These are phyloP conservation scores for Lagenidium giganteum DNA, from an alignment of 352 stramenopile genomes.

Conservation along the genomic window DNA sequence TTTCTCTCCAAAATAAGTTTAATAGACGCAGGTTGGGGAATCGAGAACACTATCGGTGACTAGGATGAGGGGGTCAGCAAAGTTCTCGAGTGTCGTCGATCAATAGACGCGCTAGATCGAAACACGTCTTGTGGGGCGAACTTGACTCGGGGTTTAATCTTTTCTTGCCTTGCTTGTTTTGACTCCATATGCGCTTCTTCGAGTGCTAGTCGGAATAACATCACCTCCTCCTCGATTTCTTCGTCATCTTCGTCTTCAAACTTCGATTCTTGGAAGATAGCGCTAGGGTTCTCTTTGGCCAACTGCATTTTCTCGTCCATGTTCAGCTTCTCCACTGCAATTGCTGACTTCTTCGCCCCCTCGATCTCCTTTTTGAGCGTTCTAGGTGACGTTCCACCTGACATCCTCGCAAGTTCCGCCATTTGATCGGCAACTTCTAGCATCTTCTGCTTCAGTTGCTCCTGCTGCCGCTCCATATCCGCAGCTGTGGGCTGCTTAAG, in stretches of 20 bases:
- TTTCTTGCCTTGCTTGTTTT: slow-evolving; percentile 32
- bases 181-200: slow-evolving; percentile 68
- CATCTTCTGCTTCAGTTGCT: no score
- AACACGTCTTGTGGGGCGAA: slow-evolving; percentile 76
- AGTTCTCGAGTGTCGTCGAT: no score
- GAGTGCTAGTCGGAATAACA: slow-evolving; percentile 70
- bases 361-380: slow-evolving; percentile 4
- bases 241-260: slow-evolving; percentile 81
- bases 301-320: slow-evolving; percentile 65
- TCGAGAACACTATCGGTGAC: no score
- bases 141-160: slow-evolving; percentile 53
- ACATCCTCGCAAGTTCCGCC: not conserved
- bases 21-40: no score
- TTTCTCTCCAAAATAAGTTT: no score
- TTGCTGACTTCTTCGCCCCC: slow-evolving; percentile 3
- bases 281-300: slow-evolving; percentile 63
- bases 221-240: slow-evolving; percentile 67
- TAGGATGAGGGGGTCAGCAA: no score
- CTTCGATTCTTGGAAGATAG: slow-evolving; percentile 75
- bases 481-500: no score
- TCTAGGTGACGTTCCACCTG: not conserved
- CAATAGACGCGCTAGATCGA: no score
- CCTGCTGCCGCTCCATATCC: no score
- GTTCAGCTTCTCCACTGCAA: slow-evolving; percentile 9
- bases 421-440: slow-evolving; percentile 9